Percentiles rank a stretch among this genome's conserved stretches.
Conservation (phyloP, 345 rosid genomes). For the Moricandia arvensis region DNA sequence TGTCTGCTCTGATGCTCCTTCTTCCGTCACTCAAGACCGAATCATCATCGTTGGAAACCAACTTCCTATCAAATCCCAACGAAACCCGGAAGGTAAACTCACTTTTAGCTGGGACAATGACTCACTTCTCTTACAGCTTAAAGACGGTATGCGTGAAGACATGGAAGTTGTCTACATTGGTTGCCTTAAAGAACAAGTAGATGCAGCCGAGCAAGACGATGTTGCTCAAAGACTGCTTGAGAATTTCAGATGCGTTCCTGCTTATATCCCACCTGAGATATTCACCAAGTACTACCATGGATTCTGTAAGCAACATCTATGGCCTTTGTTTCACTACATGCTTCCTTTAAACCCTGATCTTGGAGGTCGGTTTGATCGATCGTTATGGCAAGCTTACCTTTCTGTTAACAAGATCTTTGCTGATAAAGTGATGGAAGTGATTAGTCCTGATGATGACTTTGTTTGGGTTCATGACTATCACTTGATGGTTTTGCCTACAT, state of each 20-base stretch:
- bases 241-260: conserved; percentile 90
- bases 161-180: conserved; percentile 89
- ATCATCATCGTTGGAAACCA: conserved; percentile 93
- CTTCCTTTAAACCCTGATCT: conserved; percentile 88
- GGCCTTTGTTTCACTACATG: conserved; percentile 98
- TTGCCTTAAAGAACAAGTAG: conserved; percentile 71
- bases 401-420: conserved; percentile 88
- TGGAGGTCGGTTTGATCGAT: conserved; percentile 83
- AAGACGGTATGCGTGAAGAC: conserved; percentile 90
- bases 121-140: conserved; percentile 88
- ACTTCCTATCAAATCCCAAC: conserved; percentile 74
- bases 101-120: conserved; percentile 89
- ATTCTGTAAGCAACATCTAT: conserved; percentile 86
- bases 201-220: conserved; percentile 66
- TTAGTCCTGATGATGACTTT: conserved; percentile 86
- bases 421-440: conserved; percentile 92
- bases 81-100: conserved; percentile 50
- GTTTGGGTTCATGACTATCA: conserved; percentile 98
- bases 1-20: conserved; percentile 81
- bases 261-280: conserved; percentile 72
- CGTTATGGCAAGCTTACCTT: conserved; percentile 91
- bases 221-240: conserved; percentile 80
- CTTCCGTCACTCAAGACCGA: conserved; percentile 70
- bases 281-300: conserved; percentile 87
- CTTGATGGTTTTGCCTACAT: conserved; percentile 90